phyloP scores from a whole-genome alignment of 2,329 filamentous ascomycete genomes.

The Neopestalotiopsis sp. region DNA sequence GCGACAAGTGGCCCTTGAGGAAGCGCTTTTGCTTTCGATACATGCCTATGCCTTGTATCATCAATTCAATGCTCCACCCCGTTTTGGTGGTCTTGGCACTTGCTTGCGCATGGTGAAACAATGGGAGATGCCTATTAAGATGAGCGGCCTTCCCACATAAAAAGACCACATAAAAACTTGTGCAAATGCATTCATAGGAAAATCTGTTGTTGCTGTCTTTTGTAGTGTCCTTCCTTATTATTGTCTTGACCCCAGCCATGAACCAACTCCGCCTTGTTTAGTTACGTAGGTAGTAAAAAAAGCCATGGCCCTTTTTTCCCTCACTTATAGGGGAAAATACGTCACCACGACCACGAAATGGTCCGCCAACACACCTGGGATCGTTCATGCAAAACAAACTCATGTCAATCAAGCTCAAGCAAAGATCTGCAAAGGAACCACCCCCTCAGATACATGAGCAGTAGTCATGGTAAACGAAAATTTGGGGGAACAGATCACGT shows the following conservation, averaged over 20 bases:
- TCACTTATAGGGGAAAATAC: not conserved
- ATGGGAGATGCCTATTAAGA: conserved; percentile 1
- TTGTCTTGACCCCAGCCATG: not conserved
- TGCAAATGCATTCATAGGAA: not conserved
- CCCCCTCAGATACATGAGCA: not conserved
- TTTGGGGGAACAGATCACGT: not conserved
- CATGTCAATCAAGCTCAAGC: conserved; percentile 1
- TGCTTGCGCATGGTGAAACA: not conserved
- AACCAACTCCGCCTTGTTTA: too few species aligned
- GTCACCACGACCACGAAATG: not conserved
- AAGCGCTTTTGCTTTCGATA: not conserved
- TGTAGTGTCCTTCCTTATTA: not conserved
- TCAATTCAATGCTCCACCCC: not conserved
- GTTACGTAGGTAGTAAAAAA: too few species aligned
- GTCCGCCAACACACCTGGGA: not conserved
- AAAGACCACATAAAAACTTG: not conserved
- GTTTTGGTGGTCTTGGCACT: not conserved
- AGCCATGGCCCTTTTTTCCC: not conserved
- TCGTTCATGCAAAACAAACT: not conserved
- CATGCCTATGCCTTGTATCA: too few species aligned
- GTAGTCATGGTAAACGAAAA: not conserved
- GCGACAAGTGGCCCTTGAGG: not conserved
- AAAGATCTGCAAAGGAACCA: not conserved
- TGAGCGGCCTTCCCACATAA: not conserved
- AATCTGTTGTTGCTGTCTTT: not conserved